A percentile compares a stretch with the other conserved stretches of the same genome.
Conservation (phyloP, 352 stramenopile genomes). For the Pythium scleroteichum region DNA sequence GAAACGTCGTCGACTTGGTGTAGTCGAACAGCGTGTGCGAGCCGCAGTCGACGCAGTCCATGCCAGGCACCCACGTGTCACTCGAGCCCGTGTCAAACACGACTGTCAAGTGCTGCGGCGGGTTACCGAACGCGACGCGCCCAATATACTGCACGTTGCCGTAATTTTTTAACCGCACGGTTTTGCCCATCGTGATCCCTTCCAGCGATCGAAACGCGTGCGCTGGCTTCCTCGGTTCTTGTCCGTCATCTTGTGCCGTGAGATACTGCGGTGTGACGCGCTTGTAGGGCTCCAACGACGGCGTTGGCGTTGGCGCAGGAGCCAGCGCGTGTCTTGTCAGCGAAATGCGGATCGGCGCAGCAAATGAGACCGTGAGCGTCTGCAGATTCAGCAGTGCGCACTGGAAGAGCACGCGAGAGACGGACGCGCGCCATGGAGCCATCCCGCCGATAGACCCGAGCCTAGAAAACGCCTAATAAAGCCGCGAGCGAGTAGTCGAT, state of each 20-base stretch:
- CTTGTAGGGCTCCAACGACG: slow-evolving; percentile 1
- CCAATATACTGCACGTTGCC: slow-evolving; percentile 87
- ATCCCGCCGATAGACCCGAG: neutral
- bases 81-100: slow-evolving; percentile 85
- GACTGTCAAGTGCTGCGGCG: slow-evolving; percentile 61
- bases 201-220: slow-evolving; percentile 18
- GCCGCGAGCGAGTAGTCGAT: too few relatives aligned
- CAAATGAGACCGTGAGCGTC: neutral
- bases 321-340: slow-evolving; percentile 13
- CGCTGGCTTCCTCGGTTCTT: neutral
- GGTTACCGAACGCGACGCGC: slow-evolving; percentile 68
- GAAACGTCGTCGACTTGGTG: slow-evolving; percentile 59
- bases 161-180: slow-evolving; percentile 72
- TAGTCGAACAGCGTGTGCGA: slow-evolving; percentile 60
- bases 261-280: slow-evolving; percentile 6
- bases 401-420: neutral
- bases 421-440: slow-evolving; percentile 14
- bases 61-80: slow-evolving; percentile 76
- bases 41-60: slow-evolving; percentile 48
- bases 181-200: slow-evolving; percentile 37
- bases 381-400: neutral
- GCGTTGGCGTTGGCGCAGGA: neutral
- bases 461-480: neutral
- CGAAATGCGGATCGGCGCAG: slow-evolving; percentile 40
- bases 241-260: neutral